Percentiles rank a stretch among this genome's conserved stretches.
phyloP scores from a whole-genome alignment of 306 rosid genomes.

The barrel medic (Medicago truncatula) region MtrunA17r5.0-ANR NC_053048.1:47280501-47281000 shows the following conservation, averaged over 20 bases:
- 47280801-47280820: constrained; percentile 54
- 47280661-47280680: constrained; percentile 86
- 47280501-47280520: constrained; percentile 87
- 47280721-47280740: constrained; percentile 69
- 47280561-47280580: constrained; percentile 63
- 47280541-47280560: constrained; percentile 70
- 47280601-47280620: constrained; percentile 60
- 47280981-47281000: constrained; percentile 43
- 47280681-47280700: constrained; percentile 84
- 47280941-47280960: constrained; percentile 32
- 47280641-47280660: constrained; percentile 79
- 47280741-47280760: constrained; percentile 60
- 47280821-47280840: constrained; percentile 60
- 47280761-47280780: constrained; percentile 62
- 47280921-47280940: constrained; percentile 20
- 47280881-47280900: neutral
- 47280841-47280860: constrained; percentile 30
- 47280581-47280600: constrained; percentile 72
- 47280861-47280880: constrained; percentile 46
- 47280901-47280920: neutral
- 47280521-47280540: constrained; percentile 73
- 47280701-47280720: constrained; percentile 47
- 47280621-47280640: constrained; percentile 62
- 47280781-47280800: constrained; percentile 68
- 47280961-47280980: neutral